Percentiles rank a stretch among this genome's conserved stretches.
Conservation (phyloP, 2,329 filamentous ascomycete genomes). For the Penicillium sp. region DNA sequence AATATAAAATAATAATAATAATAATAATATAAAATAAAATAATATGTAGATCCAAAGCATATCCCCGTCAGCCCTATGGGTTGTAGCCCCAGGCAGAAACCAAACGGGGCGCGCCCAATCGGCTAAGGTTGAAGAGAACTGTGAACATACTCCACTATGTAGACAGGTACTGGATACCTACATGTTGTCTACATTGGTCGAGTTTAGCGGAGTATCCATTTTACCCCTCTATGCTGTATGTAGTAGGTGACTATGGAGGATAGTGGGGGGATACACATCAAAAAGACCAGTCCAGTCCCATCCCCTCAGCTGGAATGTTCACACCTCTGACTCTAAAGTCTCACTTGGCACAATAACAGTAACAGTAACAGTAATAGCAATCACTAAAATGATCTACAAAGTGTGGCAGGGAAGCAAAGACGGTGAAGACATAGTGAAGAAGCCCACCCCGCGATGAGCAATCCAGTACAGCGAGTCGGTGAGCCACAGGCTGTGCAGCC, state of each 20-base stretch:
- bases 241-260: background rate
- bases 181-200: background rate
- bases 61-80: slow-evolving; percentile 9
- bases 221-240: slow-evolving; percentile 1
- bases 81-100: slow-evolving; percentile 9
- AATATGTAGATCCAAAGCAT: background rate
- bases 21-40: background rate
- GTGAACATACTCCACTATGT: background rate
- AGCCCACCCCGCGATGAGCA: background rate
- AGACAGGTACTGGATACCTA: background rate
- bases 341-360: background rate
- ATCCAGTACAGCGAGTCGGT: background rate
- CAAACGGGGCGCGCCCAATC: slow-evolving; percentile 9
- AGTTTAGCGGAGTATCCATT: background rate
- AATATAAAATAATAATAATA: background rate
- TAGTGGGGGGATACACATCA: background rate
- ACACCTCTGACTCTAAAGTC: background rate
- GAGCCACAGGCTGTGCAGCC: slow-evolving; percentile 4
- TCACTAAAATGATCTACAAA: background rate
- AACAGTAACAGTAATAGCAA: background rate
- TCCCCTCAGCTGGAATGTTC: background rate
- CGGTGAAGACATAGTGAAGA: background rate
- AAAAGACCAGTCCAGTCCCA: background rate
- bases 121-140: background rate
- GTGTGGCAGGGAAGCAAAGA: background rate